Conservation (phyloP, 208 protist genomes). For the Wallacemonas sp. region DNA sequence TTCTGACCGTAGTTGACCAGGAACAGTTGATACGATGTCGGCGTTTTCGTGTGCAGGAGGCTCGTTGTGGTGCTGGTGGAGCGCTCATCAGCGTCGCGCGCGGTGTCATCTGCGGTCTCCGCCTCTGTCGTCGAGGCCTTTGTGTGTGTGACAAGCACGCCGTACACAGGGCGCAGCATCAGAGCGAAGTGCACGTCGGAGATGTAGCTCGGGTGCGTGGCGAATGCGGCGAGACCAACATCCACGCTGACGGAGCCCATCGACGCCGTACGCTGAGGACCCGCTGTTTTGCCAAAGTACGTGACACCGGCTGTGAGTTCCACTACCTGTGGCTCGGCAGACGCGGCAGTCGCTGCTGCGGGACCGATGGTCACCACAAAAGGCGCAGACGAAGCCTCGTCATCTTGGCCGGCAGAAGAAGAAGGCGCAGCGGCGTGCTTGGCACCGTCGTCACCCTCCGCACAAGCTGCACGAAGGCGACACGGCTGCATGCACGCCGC, state of each 20-base stretch:
- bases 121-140: not conserved
- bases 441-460: not conserved
- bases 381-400: slow-evolving; percentile 11
- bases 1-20: slow-evolving; percentile 81
- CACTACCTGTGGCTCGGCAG: slow-evolving; percentile 17
- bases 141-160: not conserved
- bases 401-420: too few species aligned
- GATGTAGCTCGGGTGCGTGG: slow-evolving; percentile 40
- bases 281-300: slow-evolving; percentile 49
- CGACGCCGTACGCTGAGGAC: slow-evolving; percentile 26
- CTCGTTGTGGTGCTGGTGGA: not conserved
- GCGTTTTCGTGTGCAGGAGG: slow-evolving; percentile 30
- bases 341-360: slow-evolving; percentile 1
- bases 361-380: slow-evolving; percentile 17
- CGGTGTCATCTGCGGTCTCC: not conserved
- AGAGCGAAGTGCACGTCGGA: slow-evolving; percentile 63
- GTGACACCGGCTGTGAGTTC: slow-evolving; percentile 30
- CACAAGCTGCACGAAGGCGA: not conserved
- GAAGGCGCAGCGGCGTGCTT: too few species aligned
- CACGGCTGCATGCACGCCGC: not conserved
- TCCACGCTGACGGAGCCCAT: slow-evolving; percentile 36
- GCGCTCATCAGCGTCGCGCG: not conserved
- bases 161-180: slow-evolving; percentile 31
- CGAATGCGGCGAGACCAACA: slow-evolving; percentile 43
- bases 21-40: slow-evolving; percentile 41